phyloP scores from a whole-genome alignment of 306 rosid genomes.

The Gastrolobium bilobum region DNA sequence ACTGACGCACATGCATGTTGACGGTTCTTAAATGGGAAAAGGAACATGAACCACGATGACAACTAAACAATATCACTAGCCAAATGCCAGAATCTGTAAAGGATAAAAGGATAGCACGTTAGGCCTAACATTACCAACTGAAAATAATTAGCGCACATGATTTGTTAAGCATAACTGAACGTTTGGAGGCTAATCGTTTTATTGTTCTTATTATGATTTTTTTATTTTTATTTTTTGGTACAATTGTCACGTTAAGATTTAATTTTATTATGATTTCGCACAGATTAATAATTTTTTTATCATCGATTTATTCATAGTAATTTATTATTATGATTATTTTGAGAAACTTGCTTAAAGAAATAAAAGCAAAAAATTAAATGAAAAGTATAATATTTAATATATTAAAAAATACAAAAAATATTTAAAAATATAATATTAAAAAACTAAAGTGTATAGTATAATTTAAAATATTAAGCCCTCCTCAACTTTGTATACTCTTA shows the following conservation, averaged over 20 bases:
- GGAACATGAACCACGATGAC: slow-evolving; percentile 42
- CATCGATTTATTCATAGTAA: neutral
- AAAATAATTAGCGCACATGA: slow-evolving; percentile 39
- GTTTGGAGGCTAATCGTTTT: neutral
- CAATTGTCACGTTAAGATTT: too few relatives aligned
- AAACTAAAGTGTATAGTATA: too few relatives aligned
- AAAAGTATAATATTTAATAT: neutral
- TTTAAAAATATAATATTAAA: neutral
- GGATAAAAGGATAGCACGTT: slow-evolving; percentile 45
- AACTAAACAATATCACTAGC: slow-evolving; percentile 43
- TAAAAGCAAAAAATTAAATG: neutral
- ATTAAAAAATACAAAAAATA: neutral
- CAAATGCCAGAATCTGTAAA: slow-evolving; percentile 15
- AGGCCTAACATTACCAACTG: neutral
- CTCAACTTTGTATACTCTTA: neutral
- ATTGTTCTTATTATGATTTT: slow-evolving; percentile 1
- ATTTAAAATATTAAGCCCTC: neutral
- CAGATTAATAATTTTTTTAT: neutral
- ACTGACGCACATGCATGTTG: slow-evolving; percentile 53
- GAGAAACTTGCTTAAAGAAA: neutral
- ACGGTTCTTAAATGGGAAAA: slow-evolving; percentile 23
- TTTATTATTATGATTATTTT: neutral
- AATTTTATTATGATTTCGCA: too few relatives aligned
- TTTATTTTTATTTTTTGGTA: neutral
- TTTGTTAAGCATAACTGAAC: slow-evolving; percentile 2